A percentile compares a stretch with the other conserved stretches of the same genome.
These are phyloP conservation scores for Aspergillus texensis DNA, from an alignment of 2,329 filamentous ascomycete species.

Conservation along the genomic window DNA sequence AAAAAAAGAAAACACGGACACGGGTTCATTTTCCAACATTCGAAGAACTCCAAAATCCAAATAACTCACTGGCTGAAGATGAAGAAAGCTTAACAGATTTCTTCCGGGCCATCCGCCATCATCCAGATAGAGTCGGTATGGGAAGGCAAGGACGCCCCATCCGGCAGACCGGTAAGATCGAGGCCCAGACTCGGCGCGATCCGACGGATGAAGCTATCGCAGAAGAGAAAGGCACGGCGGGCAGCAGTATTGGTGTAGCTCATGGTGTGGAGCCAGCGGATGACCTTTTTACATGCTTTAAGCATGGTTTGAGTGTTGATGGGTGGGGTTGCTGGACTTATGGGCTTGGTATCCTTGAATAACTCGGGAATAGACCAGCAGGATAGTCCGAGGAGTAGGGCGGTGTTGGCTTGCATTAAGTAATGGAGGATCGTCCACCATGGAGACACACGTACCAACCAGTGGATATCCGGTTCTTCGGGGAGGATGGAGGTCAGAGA, in stretches of 20 bases:
- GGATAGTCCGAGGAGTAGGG: constrained; percentile 44
- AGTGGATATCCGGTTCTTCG: constrained; percentile 35
- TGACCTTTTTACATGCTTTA: constrained; percentile 36
- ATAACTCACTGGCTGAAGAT: neutral
- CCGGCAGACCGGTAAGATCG: constrained; percentile 35
- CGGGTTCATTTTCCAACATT: neutral
- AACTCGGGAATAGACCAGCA: constrained; percentile 14
- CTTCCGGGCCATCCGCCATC: neutral
- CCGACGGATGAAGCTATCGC: constrained; percentile 34
- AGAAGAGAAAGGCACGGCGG: constrained; percentile 38
- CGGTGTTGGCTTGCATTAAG: constrained; percentile 46
- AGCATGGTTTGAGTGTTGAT: constrained; percentile 31
- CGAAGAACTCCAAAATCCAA: neutral
- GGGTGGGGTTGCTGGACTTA: neutral
- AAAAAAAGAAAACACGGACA: neutral
- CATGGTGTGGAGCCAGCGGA: constrained; percentile 42
- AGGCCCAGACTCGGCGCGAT: constrained; percentile 35
- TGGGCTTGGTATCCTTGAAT: neutral
- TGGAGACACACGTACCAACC: constrained; percentile 38
- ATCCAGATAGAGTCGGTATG: constrained; percentile 8
- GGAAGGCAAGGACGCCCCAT: constrained; percentile 13
- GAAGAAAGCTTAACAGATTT: neutral
- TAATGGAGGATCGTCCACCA: constrained; percentile 50
- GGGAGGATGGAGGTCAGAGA: constrained; percentile 42
- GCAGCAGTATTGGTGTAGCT: constrained; percentile 34